Base-by-base conservation (phyloP, 2,329 filamentous ascomycete species). In the Esteya vermicola region DNA sequence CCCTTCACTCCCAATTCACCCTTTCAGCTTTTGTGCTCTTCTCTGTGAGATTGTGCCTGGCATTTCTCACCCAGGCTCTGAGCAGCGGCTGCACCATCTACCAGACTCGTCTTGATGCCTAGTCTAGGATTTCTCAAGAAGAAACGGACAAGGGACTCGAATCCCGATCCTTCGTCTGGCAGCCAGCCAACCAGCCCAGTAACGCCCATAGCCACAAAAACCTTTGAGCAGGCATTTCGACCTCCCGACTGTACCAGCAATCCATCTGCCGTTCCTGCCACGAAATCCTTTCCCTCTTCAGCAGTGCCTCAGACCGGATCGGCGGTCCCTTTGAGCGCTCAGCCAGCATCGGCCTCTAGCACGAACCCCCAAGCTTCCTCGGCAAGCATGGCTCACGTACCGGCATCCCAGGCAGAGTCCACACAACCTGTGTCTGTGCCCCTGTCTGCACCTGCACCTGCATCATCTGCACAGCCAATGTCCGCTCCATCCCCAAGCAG, bases 101-200 rank as follows among this genome's bases (percentile, higher is more conserved):
- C 22, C 18, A 25, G n/a, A n/a, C n/a, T 32, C 43, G 42, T 42
- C 49, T 53, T 55, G 46, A 96, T 98, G 91, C 91, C 88, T 78
- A 84, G 76, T 62, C 75, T 95, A 70, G 85, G 85, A 63, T 86
- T 95, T 59, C 77, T 96, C 59, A 95, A 95, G 75, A 96, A 94
- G 76, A 94, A 93, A 75, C 81, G 86, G 75, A 93, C 86, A 66
- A 93, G 86, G 76, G 86, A 95, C 68, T 82, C 78, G 57, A 75
- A 78, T 57, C 70, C 75, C 58, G 78, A 84, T 58, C 72, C 71
- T 52, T 75, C 78, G 55, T 69, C 77, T 54, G 69, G 70, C 50
- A 81, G 72, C 56, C 72, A 81, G 58, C 70, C 75, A 50, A 70
- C 69, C 49, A 78, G 75, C 54, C 72, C 75, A 45, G 64, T 76